A percentile compares a stretch with the other conserved stretches of the same genome.
phyloP scores from a whole-genome alignment of 2,329 filamentous ascomycete genomes.

The Rutstroemia sp. region DNA sequence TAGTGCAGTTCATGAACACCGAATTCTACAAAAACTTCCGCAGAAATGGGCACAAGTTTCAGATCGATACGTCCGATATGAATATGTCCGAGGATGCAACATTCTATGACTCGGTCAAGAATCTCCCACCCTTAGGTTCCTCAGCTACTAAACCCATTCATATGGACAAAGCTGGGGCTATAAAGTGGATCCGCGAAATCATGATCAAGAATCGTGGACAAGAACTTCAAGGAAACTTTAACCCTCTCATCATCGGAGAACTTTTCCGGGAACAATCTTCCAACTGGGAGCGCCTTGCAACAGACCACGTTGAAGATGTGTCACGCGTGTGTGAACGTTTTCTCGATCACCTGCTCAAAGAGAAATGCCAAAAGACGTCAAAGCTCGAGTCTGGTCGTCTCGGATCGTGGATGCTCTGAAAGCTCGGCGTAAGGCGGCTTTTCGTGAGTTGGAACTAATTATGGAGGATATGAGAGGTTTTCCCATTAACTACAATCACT shows the following conservation, averaged over 20 bases:
- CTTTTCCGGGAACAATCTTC: conserved; percentile 34
- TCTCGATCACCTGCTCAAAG: neutral
- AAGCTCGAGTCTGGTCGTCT: conserved; percentile 4
- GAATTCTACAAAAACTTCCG: conserved; percentile 23
- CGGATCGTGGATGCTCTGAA: conserved; percentile 1
- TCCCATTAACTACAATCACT: conserved; percentile 33
- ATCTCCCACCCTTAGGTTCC: too few relatives aligned
- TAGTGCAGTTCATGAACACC: conserved; percentile 27
- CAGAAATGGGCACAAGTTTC: conserved; percentile 26
- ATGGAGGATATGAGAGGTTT: conserved; percentile 25
- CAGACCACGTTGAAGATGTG: conserved; percentile 17
- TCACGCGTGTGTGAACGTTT: conserved; percentile 13
- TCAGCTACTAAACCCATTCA: conserved; percentile 14
- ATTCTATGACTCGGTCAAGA: neutral
- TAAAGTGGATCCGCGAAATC: conserved; percentile 22
- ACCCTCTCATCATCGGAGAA: conserved; percentile 33
- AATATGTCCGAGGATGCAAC: neutral
- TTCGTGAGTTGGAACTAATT: neutral
- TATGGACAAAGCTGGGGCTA: conserved; percentile 15
- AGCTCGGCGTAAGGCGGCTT: neutral
- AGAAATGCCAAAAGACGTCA: conserved; percentile 2
- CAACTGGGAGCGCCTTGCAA: conserved; percentile 30
- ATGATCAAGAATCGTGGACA: conserved; percentile 23
- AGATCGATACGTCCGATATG: conserved; percentile 15
- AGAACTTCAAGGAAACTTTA: conserved; percentile 34